phyloP scores from a whole-genome alignment of 75 land plant species.

The Sequoiadendron giganteum region DNA sequence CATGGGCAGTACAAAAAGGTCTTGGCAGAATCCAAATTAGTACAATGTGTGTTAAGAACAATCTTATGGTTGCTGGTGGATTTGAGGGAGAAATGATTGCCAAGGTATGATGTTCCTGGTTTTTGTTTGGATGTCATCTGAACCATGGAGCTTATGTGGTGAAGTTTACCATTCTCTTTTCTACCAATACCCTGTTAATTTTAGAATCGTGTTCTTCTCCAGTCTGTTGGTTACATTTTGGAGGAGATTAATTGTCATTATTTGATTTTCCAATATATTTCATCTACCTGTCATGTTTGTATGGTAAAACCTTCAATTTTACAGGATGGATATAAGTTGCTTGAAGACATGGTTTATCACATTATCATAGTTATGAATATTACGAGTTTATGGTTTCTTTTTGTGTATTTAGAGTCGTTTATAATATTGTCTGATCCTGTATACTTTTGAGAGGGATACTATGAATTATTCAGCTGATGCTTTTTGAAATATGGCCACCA shows the following conservation, averaged over 20 bases:
- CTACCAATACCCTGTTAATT: background rate
- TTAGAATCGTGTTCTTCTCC: background rate
- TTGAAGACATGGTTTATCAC: background rate
- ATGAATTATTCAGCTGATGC: background rate
- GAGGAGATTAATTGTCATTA: background rate
- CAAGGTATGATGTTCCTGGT: constrained; percentile 24
- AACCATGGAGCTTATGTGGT: background rate
- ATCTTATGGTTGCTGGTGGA: constrained; percentile 53
- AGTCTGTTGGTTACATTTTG: background rate
- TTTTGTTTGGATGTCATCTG: constrained; percentile 2
- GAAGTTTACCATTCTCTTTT: background rate
- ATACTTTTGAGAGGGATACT: background rate
- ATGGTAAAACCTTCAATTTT: background rate
- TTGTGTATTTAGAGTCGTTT: background rate
- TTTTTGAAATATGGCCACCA: constrained; percentile 22
- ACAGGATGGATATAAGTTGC: background rate
- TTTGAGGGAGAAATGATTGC: constrained; percentile 54
- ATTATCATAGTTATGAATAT: background rate
- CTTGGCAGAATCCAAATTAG: constrained; percentile 49
- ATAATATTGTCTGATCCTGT: background rate
- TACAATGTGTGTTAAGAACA: constrained; percentile 46
- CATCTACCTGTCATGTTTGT: background rate
- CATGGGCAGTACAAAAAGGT: constrained; percentile 27
- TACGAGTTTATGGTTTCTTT: background rate
- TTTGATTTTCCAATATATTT: background rate